These are phyloP conservation scores for Russula griseocarnosa DNA, from an alignment of 768 basidiomycete species.

Conservation along the genomic window DNA sequence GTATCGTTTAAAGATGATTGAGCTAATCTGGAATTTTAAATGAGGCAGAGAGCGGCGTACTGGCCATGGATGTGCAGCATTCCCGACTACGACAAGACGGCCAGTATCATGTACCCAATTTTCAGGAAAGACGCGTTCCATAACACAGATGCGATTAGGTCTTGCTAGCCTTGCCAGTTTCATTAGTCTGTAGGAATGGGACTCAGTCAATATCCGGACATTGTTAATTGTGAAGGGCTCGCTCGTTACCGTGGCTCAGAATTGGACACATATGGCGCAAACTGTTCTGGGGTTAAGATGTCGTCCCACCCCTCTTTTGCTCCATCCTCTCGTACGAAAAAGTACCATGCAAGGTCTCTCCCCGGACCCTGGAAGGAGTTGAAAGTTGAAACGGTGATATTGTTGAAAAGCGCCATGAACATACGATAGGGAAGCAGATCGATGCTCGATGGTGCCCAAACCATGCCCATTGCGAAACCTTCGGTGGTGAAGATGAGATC, in stretches of 20 bases:
- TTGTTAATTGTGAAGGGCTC: not conserved
- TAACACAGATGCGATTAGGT: conserved; percentile 29
- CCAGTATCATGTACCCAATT: conserved; percentile 37
- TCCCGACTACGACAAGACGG: conserved; percentile 36
- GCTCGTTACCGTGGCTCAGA: conserved; percentile 26
- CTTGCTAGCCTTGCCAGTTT: conserved; percentile 26
- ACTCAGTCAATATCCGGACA: not conserved
- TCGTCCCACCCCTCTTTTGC: conserved; percentile 22
- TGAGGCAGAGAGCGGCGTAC: conserved; percentile 27
- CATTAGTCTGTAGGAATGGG: conserved; percentile 18
- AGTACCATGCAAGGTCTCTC: conserved; percentile 31
- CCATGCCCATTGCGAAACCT: conserved; percentile 27
- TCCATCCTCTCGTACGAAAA: conserved; percentile 30
- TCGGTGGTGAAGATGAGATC: not conserved
- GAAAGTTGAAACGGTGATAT: not conserved
- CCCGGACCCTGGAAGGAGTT: not conserved
- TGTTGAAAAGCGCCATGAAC: not conserved
- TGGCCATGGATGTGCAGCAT: conserved; percentile 39
- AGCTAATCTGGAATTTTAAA: too few relatives aligned
- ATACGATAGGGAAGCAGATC: conserved; percentile 26
- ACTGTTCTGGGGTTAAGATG: conserved; percentile 19
- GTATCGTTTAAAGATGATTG: not conserved
- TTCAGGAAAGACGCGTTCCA: conserved; percentile 31
- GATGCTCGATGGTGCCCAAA: conserved; percentile 28
- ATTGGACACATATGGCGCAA: conserved; percentile 12